These are phyloP conservation scores for Ambrosiella beaveri DNA, from an alignment of 2,329 filamentous ascomycete species.

Conservation along the genomic window DNA sequence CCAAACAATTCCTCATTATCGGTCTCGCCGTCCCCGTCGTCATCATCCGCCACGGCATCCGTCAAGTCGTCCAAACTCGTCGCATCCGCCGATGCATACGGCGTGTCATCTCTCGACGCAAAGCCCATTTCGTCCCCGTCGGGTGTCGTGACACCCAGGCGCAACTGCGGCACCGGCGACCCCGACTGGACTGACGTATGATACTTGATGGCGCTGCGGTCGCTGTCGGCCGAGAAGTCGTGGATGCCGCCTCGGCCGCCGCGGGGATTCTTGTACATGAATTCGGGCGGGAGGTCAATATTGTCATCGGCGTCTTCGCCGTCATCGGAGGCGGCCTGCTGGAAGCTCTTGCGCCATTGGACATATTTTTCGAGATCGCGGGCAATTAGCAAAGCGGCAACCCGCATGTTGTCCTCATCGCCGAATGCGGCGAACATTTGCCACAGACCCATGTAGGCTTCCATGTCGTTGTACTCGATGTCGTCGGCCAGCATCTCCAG, in stretches of 20 bases:
- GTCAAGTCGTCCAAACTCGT: not conserved
- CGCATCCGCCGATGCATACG: not conserved
- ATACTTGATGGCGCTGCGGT: not conserved
- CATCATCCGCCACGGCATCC: not conserved
- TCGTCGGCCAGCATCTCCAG: constrained; percentile 2
- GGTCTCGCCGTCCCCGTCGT: not conserved
- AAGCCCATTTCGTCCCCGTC: not conserved
- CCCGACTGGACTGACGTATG: not conserved
- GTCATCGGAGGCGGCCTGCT: not conserved
- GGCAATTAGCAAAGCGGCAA: not conserved
- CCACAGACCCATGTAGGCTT: not conserved
- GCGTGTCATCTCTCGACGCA: not conserved
- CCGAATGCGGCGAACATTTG: not conserved
- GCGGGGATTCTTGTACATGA: not conserved
- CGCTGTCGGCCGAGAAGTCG: not conserved
- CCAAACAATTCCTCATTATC: not conserved
- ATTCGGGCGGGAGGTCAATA: not conserved
- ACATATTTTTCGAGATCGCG: not conserved
- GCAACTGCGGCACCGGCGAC: not conserved
- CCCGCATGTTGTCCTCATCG: not conserved
- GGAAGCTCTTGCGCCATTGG: not conserved
- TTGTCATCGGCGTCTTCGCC: not conserved
- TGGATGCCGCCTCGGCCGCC: not conserved
- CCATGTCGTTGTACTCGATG: not conserved
- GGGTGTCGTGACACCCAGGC: not conserved